Evolutionary conservation across 768 basidiomycete genomes (phyloP), one percentile per base, ranked within the genome.

Genomic region (Hypholoma sublateritium): DNA sequence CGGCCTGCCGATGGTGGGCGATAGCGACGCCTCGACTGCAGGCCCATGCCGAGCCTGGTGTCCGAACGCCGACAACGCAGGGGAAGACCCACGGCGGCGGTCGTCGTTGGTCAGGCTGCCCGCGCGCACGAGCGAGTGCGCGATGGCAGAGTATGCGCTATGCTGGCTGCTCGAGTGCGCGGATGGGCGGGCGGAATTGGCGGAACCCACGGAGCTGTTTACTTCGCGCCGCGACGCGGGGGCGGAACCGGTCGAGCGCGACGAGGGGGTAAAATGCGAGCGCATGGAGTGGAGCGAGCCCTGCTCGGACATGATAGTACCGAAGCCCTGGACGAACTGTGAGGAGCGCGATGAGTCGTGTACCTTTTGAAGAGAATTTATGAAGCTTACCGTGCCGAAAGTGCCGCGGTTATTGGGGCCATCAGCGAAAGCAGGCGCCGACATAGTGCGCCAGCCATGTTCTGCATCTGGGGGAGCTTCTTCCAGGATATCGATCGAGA

Each of bases 261-360:
- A 71, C 14, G 71, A 66, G 0, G 85, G 82, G 61, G 75, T 77
- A 17, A 86, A 67, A 53, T 81, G 80, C 1, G 86, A 85, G 19
- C 75, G 77, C 75, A 82, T 79, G 0, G 88, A 89, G 62, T 86
- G 81, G 11, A 90, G 67, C 0, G 89, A 90, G 22, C 80, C 85
- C 61, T 80, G 78, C 61, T 89, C 85, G 21, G 88, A 86, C n/a
- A 67, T 67, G 42, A 77, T 64, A 21, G 25, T 22, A 13, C 69
- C 67, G 5, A 71, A 72, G n/a, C 68, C 70, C 51, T 81, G 77
- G 35, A 80, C 68, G 37, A 79, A 68, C 77, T 86, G 61, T 19
- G 61, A 53, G 9, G 53, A 55, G 24, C 12, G 53, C 53, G 11
- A 28, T 58, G 14, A 19, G 24, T 34, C 25, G n/a, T 35, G 37